A percentile compares a stretch with the other conserved stretches of the same genome.
phyloP scores from a whole-genome alignment of 2,329 filamentous ascomycete species.

The Cryphonectria radicalis region DNA sequence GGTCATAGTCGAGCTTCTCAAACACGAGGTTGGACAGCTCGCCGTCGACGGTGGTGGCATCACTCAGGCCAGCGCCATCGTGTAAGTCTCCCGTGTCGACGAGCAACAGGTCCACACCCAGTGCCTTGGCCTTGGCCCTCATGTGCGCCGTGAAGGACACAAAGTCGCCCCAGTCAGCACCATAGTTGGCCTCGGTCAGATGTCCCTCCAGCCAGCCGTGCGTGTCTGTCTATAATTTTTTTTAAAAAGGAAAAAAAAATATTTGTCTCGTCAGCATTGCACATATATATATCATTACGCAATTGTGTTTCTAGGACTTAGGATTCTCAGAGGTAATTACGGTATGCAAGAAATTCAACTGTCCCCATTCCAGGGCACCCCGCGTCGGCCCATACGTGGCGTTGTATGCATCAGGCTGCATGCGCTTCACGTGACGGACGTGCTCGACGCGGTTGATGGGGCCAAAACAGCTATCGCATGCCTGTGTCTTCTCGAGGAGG shows the following conservation, averaged over 20 bases:
- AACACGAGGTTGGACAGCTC: constrained; percentile 54
- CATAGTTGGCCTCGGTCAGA: constrained; percentile 65
- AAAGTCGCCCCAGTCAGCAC: constrained; percentile 70
- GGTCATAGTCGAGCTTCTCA: constrained; percentile 47
- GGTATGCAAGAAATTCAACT: constrained; percentile 66
- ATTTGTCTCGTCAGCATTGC: neutral
- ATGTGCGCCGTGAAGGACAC: constrained; percentile 63
- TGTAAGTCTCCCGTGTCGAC: constrained; percentile 69
- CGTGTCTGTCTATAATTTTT: constrained; percentile 52
- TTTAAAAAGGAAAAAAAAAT: neutral
- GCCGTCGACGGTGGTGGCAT: constrained; percentile 63
- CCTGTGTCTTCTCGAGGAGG: constrained; percentile 32
- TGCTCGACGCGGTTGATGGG: constrained; percentile 47
- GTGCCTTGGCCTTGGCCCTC: constrained; percentile 59
- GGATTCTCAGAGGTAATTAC: constrained; percentile 34
- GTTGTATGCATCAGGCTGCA: constrained; percentile 50
- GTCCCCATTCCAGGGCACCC: constrained; percentile 61
- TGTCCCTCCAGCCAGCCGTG: constrained; percentile 66
- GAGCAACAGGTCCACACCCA: constrained; percentile 63
- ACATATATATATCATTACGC: neutral
- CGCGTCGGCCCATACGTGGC: constrained; percentile 48
- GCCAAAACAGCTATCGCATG: constrained; percentile 49
- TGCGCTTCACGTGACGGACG: constrained; percentile 53
- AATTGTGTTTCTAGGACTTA: neutral
- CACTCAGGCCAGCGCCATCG: constrained; percentile 66